Evolutionary conservation across 2,329 filamentous ascomycete species (phyloP).

Genomic region (Calonectria honghensis): DNA sequence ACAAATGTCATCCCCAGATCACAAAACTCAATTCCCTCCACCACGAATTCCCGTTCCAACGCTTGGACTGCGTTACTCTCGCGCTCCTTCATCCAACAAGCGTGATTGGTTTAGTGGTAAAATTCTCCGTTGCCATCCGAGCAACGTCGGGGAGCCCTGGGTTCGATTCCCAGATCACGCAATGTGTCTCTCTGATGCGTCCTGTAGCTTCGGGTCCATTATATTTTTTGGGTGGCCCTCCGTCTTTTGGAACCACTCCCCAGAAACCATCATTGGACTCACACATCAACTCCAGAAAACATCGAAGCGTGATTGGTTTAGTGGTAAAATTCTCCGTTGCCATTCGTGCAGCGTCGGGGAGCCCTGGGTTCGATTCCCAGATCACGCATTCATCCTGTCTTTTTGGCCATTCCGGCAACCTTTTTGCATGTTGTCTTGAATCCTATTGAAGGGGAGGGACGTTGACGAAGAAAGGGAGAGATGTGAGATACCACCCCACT

Average conservation of each 20-base stretch:
- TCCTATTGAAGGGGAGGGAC: not conserved
- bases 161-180: constrained; percentile 27
- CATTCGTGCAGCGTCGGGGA: constrained; percentile 1
- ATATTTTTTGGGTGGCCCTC: not conserved
- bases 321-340: constrained; percentile 5
- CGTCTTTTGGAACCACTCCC: not conserved
- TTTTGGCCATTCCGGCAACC: not conserved
- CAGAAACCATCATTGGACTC: not conserved
- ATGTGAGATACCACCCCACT: not conserved
- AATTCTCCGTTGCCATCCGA: constrained; percentile 3
- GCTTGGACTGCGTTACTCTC: not conserved
- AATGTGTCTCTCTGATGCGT: not conserved
- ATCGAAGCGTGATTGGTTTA: not conserved
- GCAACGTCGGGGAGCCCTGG: constrained; percentile 1
- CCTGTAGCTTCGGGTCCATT: not conserved
- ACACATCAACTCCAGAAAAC: not conserved
- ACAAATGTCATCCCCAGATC: not conserved
- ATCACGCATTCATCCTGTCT: not conserved
- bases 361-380: constrained; percentile 17
- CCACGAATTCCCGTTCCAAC: not conserved
- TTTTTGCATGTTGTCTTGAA: not conserved
- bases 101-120: constrained; percentile 6
- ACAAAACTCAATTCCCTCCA: not conserved
- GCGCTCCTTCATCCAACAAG: not conserved
- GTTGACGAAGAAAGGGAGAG: not conserved